Conservation (phyloP, 768 basidiomycete species). For the Lepiota subincarnata region DNA sequence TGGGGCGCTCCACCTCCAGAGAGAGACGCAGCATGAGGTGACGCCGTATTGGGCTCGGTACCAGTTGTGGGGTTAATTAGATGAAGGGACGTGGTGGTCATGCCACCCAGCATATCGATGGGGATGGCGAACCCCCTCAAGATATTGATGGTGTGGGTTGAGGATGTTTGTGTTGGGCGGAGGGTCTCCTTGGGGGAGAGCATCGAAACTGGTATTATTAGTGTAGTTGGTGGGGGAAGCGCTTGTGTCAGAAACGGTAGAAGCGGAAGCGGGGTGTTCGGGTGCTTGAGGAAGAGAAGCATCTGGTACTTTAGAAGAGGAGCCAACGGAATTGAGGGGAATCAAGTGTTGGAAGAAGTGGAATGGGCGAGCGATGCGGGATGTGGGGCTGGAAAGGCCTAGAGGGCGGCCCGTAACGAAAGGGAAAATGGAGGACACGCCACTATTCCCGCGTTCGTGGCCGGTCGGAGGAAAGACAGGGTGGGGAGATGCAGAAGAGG, state of each 20-base stretch:
- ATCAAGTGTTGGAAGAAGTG: slow-evolving; percentile 19
- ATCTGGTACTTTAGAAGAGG: not conserved
- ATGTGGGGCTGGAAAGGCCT: slow-evolving; percentile 5
- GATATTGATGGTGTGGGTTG: slow-evolving; percentile 3
- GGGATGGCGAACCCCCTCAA: slow-evolving; percentile 18
- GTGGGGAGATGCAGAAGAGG: slow-evolving; percentile 12
- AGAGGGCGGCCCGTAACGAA: too few species aligned
- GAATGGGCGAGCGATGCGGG: slow-evolving; percentile 13
- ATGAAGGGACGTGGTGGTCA: not conserved
- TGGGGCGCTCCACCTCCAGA: too few species aligned
- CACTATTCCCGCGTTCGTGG: too few species aligned
- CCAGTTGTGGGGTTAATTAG: too few species aligned
- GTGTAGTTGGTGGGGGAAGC: not conserved
- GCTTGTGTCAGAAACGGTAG: not conserved
- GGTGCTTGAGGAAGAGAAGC: not conserved
- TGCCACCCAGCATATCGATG: slow-evolving; percentile 10
- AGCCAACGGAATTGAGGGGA: not conserved
- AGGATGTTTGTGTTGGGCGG: too few species aligned
- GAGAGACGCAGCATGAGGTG: not conserved
- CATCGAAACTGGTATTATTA: not conserved
- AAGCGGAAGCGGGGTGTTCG: too few species aligned
- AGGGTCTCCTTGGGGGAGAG: too few species aligned
- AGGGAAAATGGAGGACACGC: not conserved
- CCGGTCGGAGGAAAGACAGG: slow-evolving; percentile 12
- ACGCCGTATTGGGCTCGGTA: not conserved